phyloP scores from a whole-genome alignment of 768 basidiomycete species.

The Tricholoma sp. region DNA sequence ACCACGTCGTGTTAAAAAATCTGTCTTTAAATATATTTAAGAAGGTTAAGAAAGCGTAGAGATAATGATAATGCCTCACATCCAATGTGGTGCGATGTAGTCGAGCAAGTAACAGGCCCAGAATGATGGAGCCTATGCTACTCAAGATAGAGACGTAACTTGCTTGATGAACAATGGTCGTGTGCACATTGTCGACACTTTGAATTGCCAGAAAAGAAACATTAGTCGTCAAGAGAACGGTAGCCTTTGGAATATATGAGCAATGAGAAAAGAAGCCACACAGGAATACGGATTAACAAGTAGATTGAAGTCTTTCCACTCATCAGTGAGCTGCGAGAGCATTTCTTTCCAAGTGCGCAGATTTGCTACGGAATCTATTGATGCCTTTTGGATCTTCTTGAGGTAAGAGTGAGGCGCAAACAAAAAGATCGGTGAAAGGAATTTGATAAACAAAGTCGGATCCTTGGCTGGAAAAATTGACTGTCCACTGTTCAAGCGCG shows the following conservation, averaged over 20 bases:
- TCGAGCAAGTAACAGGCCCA: not conserved
- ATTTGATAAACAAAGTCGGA: not conserved
- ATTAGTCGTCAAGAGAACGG: not conserved
- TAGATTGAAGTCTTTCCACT: slow-evolving; percentile 2
- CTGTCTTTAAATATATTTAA: not conserved
- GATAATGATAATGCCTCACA: not conserved
- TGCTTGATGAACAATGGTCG: not conserved
- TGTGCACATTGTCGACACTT: not conserved
- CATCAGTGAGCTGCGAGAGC: not conserved
- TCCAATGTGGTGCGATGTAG: not conserved
- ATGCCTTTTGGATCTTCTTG: not conserved
- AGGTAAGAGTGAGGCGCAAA: slow-evolving; percentile 1
- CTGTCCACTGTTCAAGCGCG: slow-evolving; percentile 1
- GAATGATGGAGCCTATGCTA: not conserved
- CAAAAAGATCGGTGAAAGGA: not conserved
- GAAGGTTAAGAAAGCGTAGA: not conserved
- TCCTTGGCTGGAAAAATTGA: not conserved
- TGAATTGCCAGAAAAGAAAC: slow-evolving; percentile 2
- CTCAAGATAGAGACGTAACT: slow-evolving; percentile 1
- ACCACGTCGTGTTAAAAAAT: slow-evolving; percentile 1
- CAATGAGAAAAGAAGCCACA: not conserved
- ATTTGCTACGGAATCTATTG: not conserved
- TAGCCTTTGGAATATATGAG: not conserved
- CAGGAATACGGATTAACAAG: not conserved
- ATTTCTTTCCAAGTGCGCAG: not conserved